Evolutionary conservation across 352 stramenopile genomes (phyloP), one percentile per base, ranked within the genome.

Genomic region (Globisporangium middletonii): DNA sequence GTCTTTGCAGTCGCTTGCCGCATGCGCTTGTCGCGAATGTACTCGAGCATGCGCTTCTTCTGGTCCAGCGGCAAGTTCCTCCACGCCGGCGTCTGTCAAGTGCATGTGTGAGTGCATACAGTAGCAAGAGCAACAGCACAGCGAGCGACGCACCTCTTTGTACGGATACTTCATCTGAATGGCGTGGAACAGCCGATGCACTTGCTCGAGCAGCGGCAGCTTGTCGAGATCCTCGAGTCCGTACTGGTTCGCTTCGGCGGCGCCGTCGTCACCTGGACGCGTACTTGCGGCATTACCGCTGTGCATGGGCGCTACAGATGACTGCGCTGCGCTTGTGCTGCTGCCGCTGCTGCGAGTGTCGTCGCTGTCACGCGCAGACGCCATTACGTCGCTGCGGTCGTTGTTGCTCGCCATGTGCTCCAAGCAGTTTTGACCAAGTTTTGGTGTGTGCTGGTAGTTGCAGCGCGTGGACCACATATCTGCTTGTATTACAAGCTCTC

Each of bases 121-220:
- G 18, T 26, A 13, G 15, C 47, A 53, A 18, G 0, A 2, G 12
- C 37, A 60, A n/a, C 2, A 50, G 30, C 3, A 52, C 0, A 15
- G 15, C 30, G 3, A 8, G 23, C 27, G 11, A 60, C 19, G 54
- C 41, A 88, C 80, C 70, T 93, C 79, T 50, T 81, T 89, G 68
- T 94, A 94, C 19, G 83, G 83, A 53, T 94, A 94, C 49, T 82
- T 69, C 50, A 73, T 64, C 65, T 92, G 73, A 51, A 94, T 94
- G 35, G 85, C 85, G 62, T 94, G 82, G 57, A 92, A 89, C 8
- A 94, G 66, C 0, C 85, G 77, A 62, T 94, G 85, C 47, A 94
- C 81, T 56, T 92, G 85, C 64, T 94, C 85, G 56, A 93, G 63
- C 50, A 94, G 73, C 43, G 85, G 85, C 33, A 94, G 71, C 30